Conservation (phyloP, 768 basidiomycete genomes). For the Lactarius vividus region DNA sequence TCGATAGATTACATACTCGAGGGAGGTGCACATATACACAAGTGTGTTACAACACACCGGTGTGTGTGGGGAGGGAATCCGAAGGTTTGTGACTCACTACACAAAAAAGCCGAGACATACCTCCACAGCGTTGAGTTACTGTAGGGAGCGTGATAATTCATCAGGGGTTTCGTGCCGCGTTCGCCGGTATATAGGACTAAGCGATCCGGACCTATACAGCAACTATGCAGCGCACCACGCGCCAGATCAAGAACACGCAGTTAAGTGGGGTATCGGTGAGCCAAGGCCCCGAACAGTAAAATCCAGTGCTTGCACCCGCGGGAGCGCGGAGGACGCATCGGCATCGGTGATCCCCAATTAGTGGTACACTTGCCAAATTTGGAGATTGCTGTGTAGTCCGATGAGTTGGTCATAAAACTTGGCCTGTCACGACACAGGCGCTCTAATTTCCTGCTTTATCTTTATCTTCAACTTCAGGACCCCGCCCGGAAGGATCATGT, state of each 20-base stretch:
- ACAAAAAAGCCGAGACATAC: not conserved
- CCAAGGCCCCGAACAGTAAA: not conserved
- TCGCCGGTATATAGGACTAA: slow-evolving; percentile 8
- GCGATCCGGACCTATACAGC: not conserved
- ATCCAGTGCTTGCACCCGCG: not conserved
- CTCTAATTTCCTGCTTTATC: not conserved
- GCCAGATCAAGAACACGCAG: not conserved
- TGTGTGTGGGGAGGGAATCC: not conserved
- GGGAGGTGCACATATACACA: not conserved
- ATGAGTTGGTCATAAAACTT: slow-evolving; percentile 15
- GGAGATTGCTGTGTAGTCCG: slow-evolving; percentile 3
- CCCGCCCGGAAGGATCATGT: slow-evolving; percentile 16
- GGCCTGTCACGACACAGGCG: not conserved
- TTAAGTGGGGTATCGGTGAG: slow-evolving; percentile 6
- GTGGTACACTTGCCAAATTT: slow-evolving; percentile 3
- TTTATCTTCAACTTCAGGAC: not conserved
- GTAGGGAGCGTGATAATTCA: not conserved
- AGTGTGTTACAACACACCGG: not conserved
- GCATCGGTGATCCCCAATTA: not conserved
- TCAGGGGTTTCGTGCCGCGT: not conserved
- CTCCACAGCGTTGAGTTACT: not conserved
- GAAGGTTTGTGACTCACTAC: not conserved
- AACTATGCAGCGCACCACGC: not conserved
- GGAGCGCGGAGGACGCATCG: not conserved
- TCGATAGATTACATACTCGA: not conserved